Percentiles rank a stretch among this genome's conserved stretches.
phyloP scores from a whole-genome alignment of 768 basidiomycete genomes.

The Calocybe gangraenosa region DNA sequence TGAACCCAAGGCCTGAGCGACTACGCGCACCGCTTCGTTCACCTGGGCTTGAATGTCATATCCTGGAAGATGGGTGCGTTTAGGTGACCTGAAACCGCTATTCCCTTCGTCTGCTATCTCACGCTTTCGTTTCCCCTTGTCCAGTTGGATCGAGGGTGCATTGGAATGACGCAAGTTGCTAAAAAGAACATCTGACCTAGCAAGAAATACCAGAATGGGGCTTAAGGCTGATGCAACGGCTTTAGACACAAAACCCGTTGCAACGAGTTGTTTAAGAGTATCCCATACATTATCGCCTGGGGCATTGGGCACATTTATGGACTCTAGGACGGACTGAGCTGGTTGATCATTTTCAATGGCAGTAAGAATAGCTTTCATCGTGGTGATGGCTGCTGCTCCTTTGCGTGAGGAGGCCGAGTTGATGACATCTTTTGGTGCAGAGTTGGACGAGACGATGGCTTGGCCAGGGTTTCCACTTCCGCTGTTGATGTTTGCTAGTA shows the following conservation, averaged over 20 bases:
- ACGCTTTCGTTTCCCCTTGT: conserved; percentile 75
- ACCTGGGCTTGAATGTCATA: conserved; percentile 53
- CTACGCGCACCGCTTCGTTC: conserved; percentile 53
- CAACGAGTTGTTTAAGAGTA: conserved; percentile 46
- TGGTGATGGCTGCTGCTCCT: conserved; percentile 52
- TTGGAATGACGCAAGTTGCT: conserved; percentile 61
- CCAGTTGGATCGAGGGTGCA: conserved; percentile 55
- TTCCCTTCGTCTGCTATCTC: conserved; percentile 44
- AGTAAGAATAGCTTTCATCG: conserved; percentile 59
- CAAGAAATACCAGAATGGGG: conserved; percentile 58
- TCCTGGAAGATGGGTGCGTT: conserved; percentile 42
- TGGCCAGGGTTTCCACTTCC: conserved; percentile 24
- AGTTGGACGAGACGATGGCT: conserved; percentile 5
- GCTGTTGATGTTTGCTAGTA: conserved; percentile 72
- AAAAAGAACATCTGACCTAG: conserved; percentile 63
- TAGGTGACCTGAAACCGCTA: conserved; percentile 30
- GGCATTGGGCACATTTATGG: conserved; percentile 44
- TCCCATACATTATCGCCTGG: conserved; percentile 51
- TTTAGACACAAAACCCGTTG: conserved; percentile 45
- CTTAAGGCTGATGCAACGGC: conserved; percentile 54
- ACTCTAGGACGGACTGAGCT: conserved; percentile 50
- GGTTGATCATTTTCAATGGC: conserved; percentile 53
- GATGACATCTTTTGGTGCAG: conserved; percentile 9
- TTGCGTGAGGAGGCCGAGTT: conserved; percentile 29
- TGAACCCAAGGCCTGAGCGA: conserved; percentile 45